Conservation (phyloP, 345 rosid genomes). For the Clausena lansium region DNA sequence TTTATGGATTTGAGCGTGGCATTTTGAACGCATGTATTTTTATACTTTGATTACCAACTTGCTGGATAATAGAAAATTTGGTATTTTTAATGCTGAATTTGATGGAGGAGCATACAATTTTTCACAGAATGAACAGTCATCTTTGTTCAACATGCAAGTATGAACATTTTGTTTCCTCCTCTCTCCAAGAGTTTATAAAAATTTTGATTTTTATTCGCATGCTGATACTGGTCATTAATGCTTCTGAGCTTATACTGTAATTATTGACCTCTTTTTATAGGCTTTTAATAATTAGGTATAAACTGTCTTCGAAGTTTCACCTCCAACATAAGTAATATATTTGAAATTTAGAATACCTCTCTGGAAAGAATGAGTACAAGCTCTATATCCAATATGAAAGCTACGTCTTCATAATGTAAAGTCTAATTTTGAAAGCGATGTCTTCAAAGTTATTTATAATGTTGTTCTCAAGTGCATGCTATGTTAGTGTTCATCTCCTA, state of each 20-base stretch:
- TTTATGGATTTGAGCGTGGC: neutral
- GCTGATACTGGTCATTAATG: neutral
- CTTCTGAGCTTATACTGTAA: neutral
- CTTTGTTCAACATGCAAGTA: slow-evolving; percentile 85
- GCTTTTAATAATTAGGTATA: no score
- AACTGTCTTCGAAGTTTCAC: no score
- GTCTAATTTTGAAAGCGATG: no score
- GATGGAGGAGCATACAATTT: slow-evolving; percentile 69
- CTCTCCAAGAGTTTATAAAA: neutral
- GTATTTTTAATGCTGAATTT: slow-evolving; percentile 2
- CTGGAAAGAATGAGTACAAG: no score
- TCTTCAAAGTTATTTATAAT: no score
- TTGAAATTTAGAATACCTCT: no score
- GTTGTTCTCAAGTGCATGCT: neutral
- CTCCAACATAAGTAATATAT: no score
- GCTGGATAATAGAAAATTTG: slow-evolving; percentile 3
- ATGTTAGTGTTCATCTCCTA: neutral
- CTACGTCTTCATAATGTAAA: no score
- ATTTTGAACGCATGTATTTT: neutral
- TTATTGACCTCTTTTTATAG: no score
- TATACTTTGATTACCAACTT: neutral
- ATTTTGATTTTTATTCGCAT: neutral
- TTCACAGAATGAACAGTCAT: slow-evolving; percentile 61
- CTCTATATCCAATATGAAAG: no score
- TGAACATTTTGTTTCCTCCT: neutral